phyloP scores from a whole-genome alignment of 2,329 filamentous ascomycete genomes.

The Gaeumannomyces sp. region DNA sequence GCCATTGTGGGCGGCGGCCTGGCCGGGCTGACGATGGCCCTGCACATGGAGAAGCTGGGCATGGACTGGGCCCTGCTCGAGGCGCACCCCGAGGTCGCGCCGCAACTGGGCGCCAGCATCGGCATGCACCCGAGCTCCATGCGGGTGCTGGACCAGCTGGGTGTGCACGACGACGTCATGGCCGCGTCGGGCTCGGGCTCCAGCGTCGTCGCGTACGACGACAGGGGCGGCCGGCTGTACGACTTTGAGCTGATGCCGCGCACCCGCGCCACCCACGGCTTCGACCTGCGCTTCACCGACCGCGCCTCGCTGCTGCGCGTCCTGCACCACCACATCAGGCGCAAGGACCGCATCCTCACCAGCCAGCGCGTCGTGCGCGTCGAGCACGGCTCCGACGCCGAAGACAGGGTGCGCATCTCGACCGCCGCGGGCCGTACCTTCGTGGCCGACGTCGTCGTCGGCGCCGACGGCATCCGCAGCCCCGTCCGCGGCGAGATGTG shows the following conservation, averaged over 20 bases:
- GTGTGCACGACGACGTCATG: background rate
- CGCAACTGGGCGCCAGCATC: constrained; percentile 8
- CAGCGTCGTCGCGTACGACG: background rate
- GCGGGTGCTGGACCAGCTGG: constrained; percentile 6
- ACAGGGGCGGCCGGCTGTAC: background rate
- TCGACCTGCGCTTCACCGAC: constrained; percentile 23
- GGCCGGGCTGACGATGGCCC: constrained; percentile 39
- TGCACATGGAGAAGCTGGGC: constrained; percentile 34
- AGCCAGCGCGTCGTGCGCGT: constrained; percentile 24
- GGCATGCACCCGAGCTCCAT: constrained; percentile 6
- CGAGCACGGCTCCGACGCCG: constrained; percentile 13
- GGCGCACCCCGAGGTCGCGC: constrained; percentile 7
- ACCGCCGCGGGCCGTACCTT: constrained; percentile 25
- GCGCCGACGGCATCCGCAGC: constrained; percentile 20
- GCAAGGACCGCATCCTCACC: constrained; percentile 27
- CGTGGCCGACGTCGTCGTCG: constrained; percentile 5
- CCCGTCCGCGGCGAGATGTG: constrained; percentile 12
- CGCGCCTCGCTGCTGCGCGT: constrained; percentile 27
- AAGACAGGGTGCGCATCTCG: constrained; percentile 23
- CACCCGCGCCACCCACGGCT: constrained; percentile 22
- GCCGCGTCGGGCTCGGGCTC: background rate
- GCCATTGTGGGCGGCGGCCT: constrained; percentile 45
- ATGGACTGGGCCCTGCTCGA: constrained; percentile 47
- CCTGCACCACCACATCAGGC: constrained; percentile 27
- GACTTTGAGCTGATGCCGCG: constrained; percentile 4